These are phyloP conservation scores for Lasiodiplodia hormozganensis DNA, from an alignment of 2,329 filamentous ascomycete species.

Conservation along the genomic window DNA sequence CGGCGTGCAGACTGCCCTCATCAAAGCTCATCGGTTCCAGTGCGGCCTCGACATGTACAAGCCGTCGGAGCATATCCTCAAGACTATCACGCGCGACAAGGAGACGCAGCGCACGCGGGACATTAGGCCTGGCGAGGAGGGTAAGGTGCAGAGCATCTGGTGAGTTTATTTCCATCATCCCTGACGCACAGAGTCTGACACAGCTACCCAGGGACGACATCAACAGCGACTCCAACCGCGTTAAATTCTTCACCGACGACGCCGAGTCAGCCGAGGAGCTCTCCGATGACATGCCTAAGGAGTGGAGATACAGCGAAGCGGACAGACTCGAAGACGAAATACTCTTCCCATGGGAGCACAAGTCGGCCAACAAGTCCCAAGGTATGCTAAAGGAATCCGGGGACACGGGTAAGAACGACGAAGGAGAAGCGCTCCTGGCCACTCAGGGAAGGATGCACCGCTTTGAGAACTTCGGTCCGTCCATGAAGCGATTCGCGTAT, in stretches of 20 bases:
- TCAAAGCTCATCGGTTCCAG: conserved; percentile 47
- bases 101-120: conserved; percentile 45
- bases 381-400: background rate
- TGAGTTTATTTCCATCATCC: background rate
- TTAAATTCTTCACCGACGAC: conserved; percentile 7
- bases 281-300: conserved; percentile 36
- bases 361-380: background rate
- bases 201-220: conserved; percentile 36
- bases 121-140: conserved; percentile 44
- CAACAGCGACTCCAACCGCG: conserved; percentile 34
- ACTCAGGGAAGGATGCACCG: conserved; percentile 21
- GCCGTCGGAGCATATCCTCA: conserved; percentile 43
- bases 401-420: background rate
- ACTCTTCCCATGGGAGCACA: conserved; percentile 49
- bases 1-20: conserved; percentile 43
- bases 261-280: conserved; percentile 26
- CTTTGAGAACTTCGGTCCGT: conserved; percentile 33
- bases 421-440: background rate
- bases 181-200: background rate
- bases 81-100: conserved; percentile 47
- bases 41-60: conserved; percentile 43
- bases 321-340: conserved; percentile 51
- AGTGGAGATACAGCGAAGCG: conserved; percentile 46
- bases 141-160: conserved; percentile 40
- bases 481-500: conserved; percentile 32